Conservation (phyloP, 1,284 basidiomycete species). For the Peniophora sp. region DNA sequence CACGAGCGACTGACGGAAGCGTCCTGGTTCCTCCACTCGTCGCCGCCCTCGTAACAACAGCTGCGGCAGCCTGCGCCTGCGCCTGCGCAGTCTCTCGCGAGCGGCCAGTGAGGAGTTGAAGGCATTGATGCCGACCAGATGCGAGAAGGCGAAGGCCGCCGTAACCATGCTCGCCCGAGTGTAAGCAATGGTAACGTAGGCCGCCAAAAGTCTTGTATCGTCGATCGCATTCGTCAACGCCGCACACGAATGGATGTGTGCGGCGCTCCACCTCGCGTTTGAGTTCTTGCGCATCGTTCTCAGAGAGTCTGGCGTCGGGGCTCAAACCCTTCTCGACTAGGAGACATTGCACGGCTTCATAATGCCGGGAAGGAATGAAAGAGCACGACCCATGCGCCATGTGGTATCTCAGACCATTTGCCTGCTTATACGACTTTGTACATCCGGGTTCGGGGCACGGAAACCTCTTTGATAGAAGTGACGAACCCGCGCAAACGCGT, state of each 20-base stretch:
- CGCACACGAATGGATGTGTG: slow-evolving; percentile 80
- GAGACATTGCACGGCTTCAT: slow-evolving; percentile 63
- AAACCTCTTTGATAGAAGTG: slow-evolving; percentile 81
- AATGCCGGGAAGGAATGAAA: slow-evolving; percentile 77
- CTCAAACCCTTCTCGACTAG: slow-evolving; percentile 49
- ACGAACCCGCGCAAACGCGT: slow-evolving; percentile 41
- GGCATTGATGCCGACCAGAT: slow-evolving; percentile 70
- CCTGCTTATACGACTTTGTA: slow-evolving; percentile 98
- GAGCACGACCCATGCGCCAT: slow-evolving; percentile 92
- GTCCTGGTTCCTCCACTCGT: no score
- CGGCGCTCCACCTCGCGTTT: slow-evolving; percentile 78
- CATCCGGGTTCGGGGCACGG: slow-evolving; percentile 95
- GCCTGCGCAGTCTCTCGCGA: slow-evolving; percentile 3
- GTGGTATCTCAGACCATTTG: slow-evolving; percentile 95
- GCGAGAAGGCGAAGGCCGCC: slow-evolving; percentile 80
- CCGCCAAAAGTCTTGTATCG: slow-evolving; percentile 99
- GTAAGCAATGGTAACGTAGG: slow-evolving; percentile 91
- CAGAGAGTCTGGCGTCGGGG: slow-evolving; percentile 32
- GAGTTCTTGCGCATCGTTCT: slow-evolving; percentile 65
- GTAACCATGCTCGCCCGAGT: slow-evolving; percentile 91
- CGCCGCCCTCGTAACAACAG: no score
- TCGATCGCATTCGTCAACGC: slow-evolving; percentile 85
- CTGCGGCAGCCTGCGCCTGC: slow-evolving; percentile 16
- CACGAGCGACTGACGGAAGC: no score
- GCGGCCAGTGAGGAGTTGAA: slow-evolving; percentile 23